Conservation (phyloP, 2,329 filamentous ascomycete species). For the Trichoderma aggressivum region DNA sequence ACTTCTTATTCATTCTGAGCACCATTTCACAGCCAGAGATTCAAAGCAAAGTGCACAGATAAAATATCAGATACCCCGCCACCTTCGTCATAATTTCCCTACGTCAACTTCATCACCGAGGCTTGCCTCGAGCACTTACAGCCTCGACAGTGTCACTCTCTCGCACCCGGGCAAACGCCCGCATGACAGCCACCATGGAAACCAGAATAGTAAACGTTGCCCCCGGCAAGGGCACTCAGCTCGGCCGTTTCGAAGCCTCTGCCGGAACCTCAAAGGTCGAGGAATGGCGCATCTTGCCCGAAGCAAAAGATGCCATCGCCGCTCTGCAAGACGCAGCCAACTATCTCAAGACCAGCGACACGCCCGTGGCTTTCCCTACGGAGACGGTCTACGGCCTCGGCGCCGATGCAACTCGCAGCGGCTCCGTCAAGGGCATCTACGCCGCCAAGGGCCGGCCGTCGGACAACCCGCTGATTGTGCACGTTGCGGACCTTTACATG, state of each 20-base stretch:
- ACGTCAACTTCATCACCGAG: neutral
- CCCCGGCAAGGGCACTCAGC: conserved; percentile 27
- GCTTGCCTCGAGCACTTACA: conserved; percentile 28
- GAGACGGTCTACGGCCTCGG: conserved; percentile 97
- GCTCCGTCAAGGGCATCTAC: conserved; percentile 87
- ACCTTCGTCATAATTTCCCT: conserved; percentile 3
- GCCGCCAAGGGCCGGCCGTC: conserved; percentile 83
- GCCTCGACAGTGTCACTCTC: conserved; percentile 23
- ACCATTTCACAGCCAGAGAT: neutral
- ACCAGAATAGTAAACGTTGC: conserved; percentile 40
- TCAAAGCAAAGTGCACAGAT: neutral
- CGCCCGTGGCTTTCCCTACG: conserved; percentile 90
- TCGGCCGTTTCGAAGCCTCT: conserved; percentile 33
- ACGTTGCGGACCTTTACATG: conserved; percentile 79
- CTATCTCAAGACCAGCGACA: conserved; percentile 61
- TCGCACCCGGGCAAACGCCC: neutral
- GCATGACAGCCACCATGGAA: conserved; percentile 31
- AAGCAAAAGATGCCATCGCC: conserved; percentile 32
- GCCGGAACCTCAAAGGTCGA: conserved; percentile 34
- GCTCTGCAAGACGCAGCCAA: conserved; percentile 62
- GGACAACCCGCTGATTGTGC: conserved; percentile 94
- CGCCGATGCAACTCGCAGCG: conserved; percentile 86
- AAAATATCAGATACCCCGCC: neutral
- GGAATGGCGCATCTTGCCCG: conserved; percentile 40
- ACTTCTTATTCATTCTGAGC: neutral